Base-by-base conservation (phyloP, 306 rosid genomes). In the Psophocarpus tetragonolobus region DNA sequence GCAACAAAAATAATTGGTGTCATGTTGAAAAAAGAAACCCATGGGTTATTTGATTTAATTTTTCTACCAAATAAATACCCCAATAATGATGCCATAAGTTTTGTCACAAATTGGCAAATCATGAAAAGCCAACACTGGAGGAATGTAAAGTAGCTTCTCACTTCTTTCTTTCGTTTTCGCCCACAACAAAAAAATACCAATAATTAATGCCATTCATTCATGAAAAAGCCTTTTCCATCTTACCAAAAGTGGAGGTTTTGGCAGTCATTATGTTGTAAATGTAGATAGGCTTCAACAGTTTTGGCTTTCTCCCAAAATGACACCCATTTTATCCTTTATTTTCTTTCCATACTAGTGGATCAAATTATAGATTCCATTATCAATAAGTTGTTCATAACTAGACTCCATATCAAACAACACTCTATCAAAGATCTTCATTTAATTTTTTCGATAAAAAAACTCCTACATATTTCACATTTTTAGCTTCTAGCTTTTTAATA, bases 171-270 rank as follows among this genome's bases (percentile, higher is more conserved):
- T 81, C 70, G 23, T 57, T 73, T 11, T 67, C 50, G 71, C 71
- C 71, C 36, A 68, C 68, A 74, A 71, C 68, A 73, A 68, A 81
- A 68, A 81, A 68, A 24, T 75, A 80, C 67, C 81, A 71, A 75
- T 54, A 73, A 44, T 33, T 33, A 73, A 74, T 15, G 73, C 4
- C 75, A 56, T 15, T 70, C 39, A 23, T 47, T 21, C 32, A 3
- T 54, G 26, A 36, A 66, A 66, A 82, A 9, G 26, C 14, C 17
- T 10, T 38, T 45, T 53, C 2, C 10, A 42, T 8, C 20, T 50
- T 75, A 41, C 61, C 73, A 8, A 15, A 68, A 66, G 12, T 35
- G 68, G 61, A 53, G 42, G 2, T 57, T 68, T 75, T 23, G 44
- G 57, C 5, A 33, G 15, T 26, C 30, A 47, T 23, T 47, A 1